These are phyloP conservation scores for Ichthyophthirius multifiliis DNA, from an alignment of 169 alveolate species.

Conservation along the genomic window DNA sequence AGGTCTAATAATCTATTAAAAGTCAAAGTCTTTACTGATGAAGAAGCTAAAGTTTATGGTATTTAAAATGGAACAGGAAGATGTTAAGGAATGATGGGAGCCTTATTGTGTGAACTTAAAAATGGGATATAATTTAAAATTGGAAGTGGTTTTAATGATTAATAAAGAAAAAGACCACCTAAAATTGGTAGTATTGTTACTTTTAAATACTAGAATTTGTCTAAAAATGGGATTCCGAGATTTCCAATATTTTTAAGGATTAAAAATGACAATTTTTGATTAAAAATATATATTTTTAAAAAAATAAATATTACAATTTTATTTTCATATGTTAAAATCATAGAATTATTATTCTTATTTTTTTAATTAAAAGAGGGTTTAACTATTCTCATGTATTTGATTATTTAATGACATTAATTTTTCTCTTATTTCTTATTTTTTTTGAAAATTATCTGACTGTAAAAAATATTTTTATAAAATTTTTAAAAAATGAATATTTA, in stretches of 20 bases:
- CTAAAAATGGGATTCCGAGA: conserved; percentile 67
- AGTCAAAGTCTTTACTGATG: conserved; percentile 63
- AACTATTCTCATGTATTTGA: too few relatives aligned
- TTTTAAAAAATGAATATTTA: too few relatives aligned
- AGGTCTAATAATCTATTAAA: conserved; percentile 52
- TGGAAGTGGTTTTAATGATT: conserved; percentile 66
- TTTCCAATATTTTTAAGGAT: conserved; percentile 66
- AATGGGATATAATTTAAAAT: conserved; percentile 58
- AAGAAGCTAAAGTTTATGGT: conserved; percentile 66
- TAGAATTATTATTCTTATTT: too few relatives aligned
- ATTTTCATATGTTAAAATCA: too few relatives aligned
- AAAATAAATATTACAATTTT: too few relatives aligned
- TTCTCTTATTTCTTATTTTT: too few relatives aligned
- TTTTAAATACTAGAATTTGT: conserved; percentile 51
- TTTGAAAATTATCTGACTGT: too few relatives aligned
- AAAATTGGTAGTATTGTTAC: conserved; percentile 63
- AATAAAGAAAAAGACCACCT: conserved; percentile 62
- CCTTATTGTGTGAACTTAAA: conserved; percentile 37
- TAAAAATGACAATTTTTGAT: conserved; percentile 8
- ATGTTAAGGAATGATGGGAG: conserved; percentile 56
- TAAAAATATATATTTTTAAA: background rate
- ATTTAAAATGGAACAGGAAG: conserved; percentile 67
- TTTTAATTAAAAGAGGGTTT: too few relatives aligned
- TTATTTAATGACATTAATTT: too few relatives aligned
- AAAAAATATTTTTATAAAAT: too few relatives aligned